Evolutionary conservation across 225 moss, liverwort and hornwort genomes (phyloP), one percentile per base, ranked within the genome.

Genomic region (Rhytidiadelphus loreus): DNA sequence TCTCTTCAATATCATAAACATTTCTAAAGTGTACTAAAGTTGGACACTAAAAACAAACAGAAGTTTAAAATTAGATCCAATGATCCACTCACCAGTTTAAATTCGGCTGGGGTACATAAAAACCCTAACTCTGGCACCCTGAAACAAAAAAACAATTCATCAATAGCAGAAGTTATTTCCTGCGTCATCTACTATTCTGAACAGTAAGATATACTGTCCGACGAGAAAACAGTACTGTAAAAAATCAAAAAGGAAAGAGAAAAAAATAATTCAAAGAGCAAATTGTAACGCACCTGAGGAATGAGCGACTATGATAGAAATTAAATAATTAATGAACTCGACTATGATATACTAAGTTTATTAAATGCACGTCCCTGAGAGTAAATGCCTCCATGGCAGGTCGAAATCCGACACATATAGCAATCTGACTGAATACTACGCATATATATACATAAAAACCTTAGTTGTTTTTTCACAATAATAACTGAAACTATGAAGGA

Each of bases 41-140:
- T 12, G 41, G 74, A 74, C 55, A 78, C 25, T 41, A 62, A 53
- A 78, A 50, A 63, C 30, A 8, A 63, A 74, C 11, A 32, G 52
- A 82, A 41, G 21, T n/a, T n/a, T n/a, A n/a, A n/a, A n/a, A n/a
- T n/a, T n/a, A 88, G 52, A 69, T 82, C 13, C 37, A 77, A 43
- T 35, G 53, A 44, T 56, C 44, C 41, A 58, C 90, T 88, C 75
- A 92, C 92, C 90, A 84, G 32, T 77, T 92, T 72, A 97, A 79
- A 97, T 95, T 87, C 92, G 94, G 92, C 95, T 97, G 64, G 97
- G 95, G 65, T 96, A 97, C 92, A 97, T 92, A 83, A 97, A 97
- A 85, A 97, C 95, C 89, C 96, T 93, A 43, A 97, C 92, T 95
- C 94, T 94, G 52, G 92, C 97, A 82, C 95, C 97, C 96, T 97